Evolutionary conservation across 176 grass and related monocot genomes (phyloP).

Genomic region (Oryza meyeriana): DNA sequence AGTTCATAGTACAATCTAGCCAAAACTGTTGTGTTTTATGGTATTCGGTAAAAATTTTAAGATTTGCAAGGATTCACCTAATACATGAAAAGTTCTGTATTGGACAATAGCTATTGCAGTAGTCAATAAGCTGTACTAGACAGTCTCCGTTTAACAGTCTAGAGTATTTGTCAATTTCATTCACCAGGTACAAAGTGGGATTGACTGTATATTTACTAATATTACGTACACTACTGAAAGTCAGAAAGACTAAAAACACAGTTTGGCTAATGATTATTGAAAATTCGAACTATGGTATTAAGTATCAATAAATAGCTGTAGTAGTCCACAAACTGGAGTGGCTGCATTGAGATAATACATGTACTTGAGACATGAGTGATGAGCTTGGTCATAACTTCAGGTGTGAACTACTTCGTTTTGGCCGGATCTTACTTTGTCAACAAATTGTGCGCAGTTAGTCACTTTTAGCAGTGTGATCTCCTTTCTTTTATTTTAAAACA

Average conservation of each 20-base stretch:
- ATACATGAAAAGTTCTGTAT: neutral
- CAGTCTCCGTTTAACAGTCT: neutral
- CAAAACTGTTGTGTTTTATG: neutral
- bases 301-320: neutral
- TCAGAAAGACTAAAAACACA: neutral
- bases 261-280: neutral
- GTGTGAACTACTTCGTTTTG: conserved; percentile 7
- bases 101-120: neutral
- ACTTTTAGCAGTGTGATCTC: neutral
- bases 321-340: neutral
- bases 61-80: neutral
- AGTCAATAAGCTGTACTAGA: neutral
- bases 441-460: neutral
- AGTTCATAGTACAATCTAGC: neutral
- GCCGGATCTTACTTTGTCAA: conserved; percentile 14
- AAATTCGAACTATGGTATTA: neutral
- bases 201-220: neutral
- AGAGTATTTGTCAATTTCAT: neutral
- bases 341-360: neutral
- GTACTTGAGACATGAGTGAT: neutral
- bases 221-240: neutral
- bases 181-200: neutral
- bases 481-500: neutral
- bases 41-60: neutral
- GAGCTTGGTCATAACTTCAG: neutral